A percentile compares a stretch with the other conserved stretches of the same genome.
Conservation (phyloP, 2,329 filamentous ascomycete genomes). For the Neofusicoccum cordaticola region DNA sequence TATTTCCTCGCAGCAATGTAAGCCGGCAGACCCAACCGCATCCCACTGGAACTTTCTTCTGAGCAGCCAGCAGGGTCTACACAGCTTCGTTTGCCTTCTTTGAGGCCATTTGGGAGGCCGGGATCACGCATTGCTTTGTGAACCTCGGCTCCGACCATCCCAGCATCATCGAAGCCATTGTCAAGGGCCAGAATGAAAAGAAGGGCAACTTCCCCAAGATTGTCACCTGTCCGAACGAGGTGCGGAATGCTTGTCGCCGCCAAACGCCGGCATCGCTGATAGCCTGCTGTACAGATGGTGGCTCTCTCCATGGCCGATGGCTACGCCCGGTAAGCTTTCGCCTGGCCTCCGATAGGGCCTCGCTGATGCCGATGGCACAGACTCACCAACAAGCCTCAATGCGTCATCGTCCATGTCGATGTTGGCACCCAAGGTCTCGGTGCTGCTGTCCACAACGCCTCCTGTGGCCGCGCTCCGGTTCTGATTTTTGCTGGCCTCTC, state of each 20-base stretch:
- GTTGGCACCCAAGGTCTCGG: constrained; percentile 77
- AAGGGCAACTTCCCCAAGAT: constrained; percentile 61
- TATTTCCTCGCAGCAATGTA: background rate
- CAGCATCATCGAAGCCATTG: constrained; percentile 76
- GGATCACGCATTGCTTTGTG: constrained; percentile 53
- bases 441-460: constrained; percentile 76
- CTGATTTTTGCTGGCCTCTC: constrained; percentile 76
- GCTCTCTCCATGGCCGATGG: constrained; percentile 82
- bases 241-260: constrained; percentile 31
- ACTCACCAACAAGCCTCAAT: constrained; percentile 66
- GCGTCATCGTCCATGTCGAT: constrained; percentile 75
- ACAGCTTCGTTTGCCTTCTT: constrained; percentile 81
- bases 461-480: constrained; percentile 69
- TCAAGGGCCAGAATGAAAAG: constrained; percentile 69
- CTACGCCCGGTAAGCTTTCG: constrained; percentile 51
- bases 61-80: constrained; percentile 42
- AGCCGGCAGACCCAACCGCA: background rate
- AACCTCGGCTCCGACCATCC: constrained; percentile 72
- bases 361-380: constrained; percentile 28
- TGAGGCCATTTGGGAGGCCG: constrained; percentile 69
- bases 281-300: constrained; percentile 61
- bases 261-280: background rate
- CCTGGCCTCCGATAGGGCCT: background rate
- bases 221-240: constrained; percentile 78
- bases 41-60: background rate